Evolutionary conservation across 2,329 filamentous ascomycete species (phyloP).

Genomic region (Hymenoscyphus salicellus): DNA sequence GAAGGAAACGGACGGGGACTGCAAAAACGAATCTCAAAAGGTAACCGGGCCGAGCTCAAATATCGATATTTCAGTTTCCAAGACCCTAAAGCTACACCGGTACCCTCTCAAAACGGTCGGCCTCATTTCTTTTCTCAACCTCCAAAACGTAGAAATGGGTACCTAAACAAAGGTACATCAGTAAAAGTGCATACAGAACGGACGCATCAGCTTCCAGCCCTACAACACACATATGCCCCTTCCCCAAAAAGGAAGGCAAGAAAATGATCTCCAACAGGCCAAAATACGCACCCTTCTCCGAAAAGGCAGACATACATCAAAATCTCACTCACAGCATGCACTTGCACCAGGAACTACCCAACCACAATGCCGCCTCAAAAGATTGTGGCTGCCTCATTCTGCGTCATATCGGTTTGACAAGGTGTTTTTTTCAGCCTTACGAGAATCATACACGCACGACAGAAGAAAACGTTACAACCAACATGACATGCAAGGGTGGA

Average conservation of each 20-base stretch:
- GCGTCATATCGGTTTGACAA: neutral
- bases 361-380: neutral
- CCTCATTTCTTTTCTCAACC: neutral
- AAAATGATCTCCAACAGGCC: neutral
- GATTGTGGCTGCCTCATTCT: neutral
- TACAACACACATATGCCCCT: neutral
- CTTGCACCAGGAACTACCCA: neutral
- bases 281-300: neutral
- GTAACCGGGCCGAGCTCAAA: no score
- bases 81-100: no score
- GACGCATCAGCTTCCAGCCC: neutral
- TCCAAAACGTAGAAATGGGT: neutral
- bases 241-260: neutral
- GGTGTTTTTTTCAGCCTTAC: neutral
- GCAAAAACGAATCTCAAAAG: no score
- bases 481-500: neutral
- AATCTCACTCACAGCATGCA: no score
- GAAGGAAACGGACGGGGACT: no score
- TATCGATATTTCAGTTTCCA: no score
- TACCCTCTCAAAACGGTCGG: no score
- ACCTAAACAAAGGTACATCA: neutral
- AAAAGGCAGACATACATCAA: neutral
- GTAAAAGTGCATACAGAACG: no score
- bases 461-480: neutral
- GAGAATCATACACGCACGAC: no score